Evolutionary conservation across 768 basidiomycete genomes (phyloP), one percentile per base, ranked within the genome.

Genomic region (Mycena crocata): DNA sequence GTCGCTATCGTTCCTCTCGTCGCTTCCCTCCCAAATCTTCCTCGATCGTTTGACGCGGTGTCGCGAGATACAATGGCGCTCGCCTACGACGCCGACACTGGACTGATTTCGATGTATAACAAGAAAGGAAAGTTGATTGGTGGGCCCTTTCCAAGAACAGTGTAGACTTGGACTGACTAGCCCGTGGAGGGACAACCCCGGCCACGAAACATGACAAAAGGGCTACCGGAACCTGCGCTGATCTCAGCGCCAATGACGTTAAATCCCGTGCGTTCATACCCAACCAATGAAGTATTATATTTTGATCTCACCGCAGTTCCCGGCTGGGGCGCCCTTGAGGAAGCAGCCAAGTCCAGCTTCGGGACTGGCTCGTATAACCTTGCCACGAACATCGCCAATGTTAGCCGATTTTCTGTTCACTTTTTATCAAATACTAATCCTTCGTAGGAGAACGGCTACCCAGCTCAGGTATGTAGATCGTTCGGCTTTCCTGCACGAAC

Each of bases 361-460:
- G 52, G 52, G 10, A 37, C 34, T 19, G 52, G 52, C 14, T 28
- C 32, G 9, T 55, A 55, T 34, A 55, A 37, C 3, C 52, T 55
- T n/a, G 52, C 52, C 21, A 55, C 52, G 5, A 55, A 55, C 35
- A 55, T 55, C 52, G 52, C 34, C n/a, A 34, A 17, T 55, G 52
- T 55, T 35, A 15, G 35, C 23, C 7, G 34, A 35, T 26, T 37
- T 39, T 35, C 37, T 39, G 5, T 21, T 23, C 21, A 44, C 21
- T 23, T 3, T 23, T 14, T 21, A 24, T 34, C 26, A 23, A 23
- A 19, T 7, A 12, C 52, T 55, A 21, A 6, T 13, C 31, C 19
- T 30, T 39, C 23, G 34, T 37, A 55, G 52, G 8, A 55, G 37
- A 55, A 3, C n/a, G 37, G 37, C 14, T 37, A 37, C 26, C 52